Percentiles rank a stretch among this genome's conserved stretches.
Conservation (phyloP, 495 filamentous ascomycete species). For the Sporormia fimetaria region DNA sequence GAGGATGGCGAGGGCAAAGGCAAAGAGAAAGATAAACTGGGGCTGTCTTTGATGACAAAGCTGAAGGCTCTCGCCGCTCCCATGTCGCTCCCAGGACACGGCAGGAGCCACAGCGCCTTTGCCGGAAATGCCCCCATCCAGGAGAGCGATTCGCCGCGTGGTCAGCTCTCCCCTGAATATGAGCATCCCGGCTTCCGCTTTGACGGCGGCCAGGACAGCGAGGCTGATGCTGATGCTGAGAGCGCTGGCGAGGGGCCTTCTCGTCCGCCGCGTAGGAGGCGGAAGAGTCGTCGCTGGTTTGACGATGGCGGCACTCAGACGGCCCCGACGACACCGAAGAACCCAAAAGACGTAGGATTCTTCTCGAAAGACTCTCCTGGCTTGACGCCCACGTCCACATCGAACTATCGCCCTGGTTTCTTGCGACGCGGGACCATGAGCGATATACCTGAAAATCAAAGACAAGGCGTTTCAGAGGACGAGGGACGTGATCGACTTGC, state of each 20-base stretch:
- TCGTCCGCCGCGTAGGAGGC: slow-evolving; percentile 22
- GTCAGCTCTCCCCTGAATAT: slow-evolving; percentile 17
- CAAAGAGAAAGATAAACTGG: slow-evolving; percentile 23
- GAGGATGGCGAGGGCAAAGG: slow-evolving; percentile 25
- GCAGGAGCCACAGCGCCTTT: slow-evolving; percentile 28
- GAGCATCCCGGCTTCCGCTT: slow-evolving; percentile 22
- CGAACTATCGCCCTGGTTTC: slow-evolving; percentile 38
- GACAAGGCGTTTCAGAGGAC: slow-evolving; percentile 73
- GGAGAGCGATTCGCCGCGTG: slow-evolving; percentile 17
- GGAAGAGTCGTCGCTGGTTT: slow-evolving; percentile 28
- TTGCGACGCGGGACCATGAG: slow-evolving; percentile 59
- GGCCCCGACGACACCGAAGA: slow-evolving; percentile 51
- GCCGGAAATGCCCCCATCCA: slow-evolving; percentile 25
- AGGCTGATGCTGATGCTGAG: slow-evolving; percentile 34
- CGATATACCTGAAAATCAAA: slow-evolving; percentile 52
- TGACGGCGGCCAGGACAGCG: slow-evolving; percentile 26
- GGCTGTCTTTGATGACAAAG: slow-evolving; percentile 32
- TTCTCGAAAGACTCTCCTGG: slow-evolving; percentile 25
- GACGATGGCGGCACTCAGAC: slow-evolving; percentile 38
- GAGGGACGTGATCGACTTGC: slow-evolving; percentile 68
- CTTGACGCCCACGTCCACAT: slow-evolving; percentile 12
- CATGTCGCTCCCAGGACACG: slow-evolving; percentile 28
- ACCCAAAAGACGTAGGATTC: slow-evolving; percentile 20
- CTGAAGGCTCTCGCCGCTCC: slow-evolving; percentile 34
- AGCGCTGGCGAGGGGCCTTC: slow-evolving; percentile 28